Percentiles rank a stretch among this genome's conserved stretches.
phyloP scores from a whole-genome alignment of 306 rosid genomes.

The Prunus padus region DNA sequence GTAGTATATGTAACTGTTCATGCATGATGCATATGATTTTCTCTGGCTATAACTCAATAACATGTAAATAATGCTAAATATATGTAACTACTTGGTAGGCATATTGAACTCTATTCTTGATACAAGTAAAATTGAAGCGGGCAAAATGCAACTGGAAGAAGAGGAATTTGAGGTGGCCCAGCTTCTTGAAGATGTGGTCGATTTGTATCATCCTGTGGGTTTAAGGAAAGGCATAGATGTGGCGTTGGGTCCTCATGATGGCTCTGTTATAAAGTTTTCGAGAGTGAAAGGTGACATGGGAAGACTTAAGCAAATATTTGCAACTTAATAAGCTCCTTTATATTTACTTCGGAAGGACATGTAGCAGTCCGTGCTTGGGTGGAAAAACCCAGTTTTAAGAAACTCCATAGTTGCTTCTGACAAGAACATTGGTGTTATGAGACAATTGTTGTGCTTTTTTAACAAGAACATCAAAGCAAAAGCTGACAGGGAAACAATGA shows the following conservation, averaged over 20 bases:
- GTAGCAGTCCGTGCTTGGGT: conserved; percentile 60
- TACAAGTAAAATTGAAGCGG: conserved; percentile 81
- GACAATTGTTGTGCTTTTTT: conserved; percentile 35
- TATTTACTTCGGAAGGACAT: conserved; percentile 67
- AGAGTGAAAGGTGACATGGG: conserved; percentile 70
- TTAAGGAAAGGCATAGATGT: conserved; percentile 67
- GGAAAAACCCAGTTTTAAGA: conserved; percentile 43
- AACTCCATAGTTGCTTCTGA: conserved; percentile 38
- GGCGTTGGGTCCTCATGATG: conserved; percentile 65
- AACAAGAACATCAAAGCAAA: conserved; percentile 27
- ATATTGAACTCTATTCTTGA: conserved; percentile 76
- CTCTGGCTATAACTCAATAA: too few species aligned
- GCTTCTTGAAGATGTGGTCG: conserved; percentile 71
- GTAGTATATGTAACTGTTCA: too few species aligned
- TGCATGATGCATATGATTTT: too few species aligned
- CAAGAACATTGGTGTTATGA: conserved; percentile 12
- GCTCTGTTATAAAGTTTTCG: conserved; percentile 48
- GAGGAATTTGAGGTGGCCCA: conserved; percentile 61
- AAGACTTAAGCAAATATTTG: conserved; percentile 68
- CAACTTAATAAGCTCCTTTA: conserved; percentile 73
- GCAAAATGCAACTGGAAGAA: conserved; percentile 76
- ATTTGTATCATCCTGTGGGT: conserved; percentile 58
- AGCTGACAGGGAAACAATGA: conserved; percentile 30
- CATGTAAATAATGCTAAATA: neutral
- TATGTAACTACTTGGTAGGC: conserved; percentile 30